Conservation (phyloP, 1,284 basidiomycete genomes). For the Ustilago cynodontis region DNA sequence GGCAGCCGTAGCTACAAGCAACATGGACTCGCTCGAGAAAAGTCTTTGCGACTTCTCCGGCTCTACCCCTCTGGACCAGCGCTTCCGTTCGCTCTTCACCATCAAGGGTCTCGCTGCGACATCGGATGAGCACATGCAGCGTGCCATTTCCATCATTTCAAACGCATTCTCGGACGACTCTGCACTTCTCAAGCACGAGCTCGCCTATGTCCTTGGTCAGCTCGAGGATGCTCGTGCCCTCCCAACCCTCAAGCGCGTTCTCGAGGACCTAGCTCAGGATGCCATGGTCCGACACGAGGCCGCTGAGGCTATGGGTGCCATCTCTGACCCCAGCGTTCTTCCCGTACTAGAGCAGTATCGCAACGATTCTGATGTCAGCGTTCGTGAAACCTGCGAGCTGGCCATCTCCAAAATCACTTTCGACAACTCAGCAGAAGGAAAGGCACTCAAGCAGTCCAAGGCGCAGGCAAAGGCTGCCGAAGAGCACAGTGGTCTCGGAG, state of each 20-base stretch:
- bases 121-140: conserved; percentile 51
- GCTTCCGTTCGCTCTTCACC: conserved; percentile 93
- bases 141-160: conserved; percentile 84
- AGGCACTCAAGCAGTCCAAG: conserved; percentile 63
- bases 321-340: conserved; percentile 79
- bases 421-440: conserved; percentile 75
- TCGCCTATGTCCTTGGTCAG: conserved; percentile 97
- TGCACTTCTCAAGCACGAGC: conserved; percentile 93
- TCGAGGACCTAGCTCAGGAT: conserved; percentile 81
- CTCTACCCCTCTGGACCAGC: conserved; percentile 82
- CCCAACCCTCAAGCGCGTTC: conserved; percentile 81
- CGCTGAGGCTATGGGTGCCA: conserved; percentile 97
- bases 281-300: conserved; percentile 99
- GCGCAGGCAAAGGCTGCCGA: conserved; percentile 25
- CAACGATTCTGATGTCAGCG: conserved; percentile 80
- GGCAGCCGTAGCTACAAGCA: conserved; percentile 30
- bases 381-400: conserved; percentile 97
- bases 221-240: conserved; percentile 82
- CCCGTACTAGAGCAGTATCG: conserved; percentile 81
- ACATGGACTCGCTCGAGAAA: conserved; percentile 55
- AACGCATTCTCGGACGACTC: conserved; percentile 88
- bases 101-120: conserved; percentile 80
- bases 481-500: conserved; percentile 29
- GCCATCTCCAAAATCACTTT: conserved; percentile 94
- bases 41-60: conserved; percentile 72